A percentile compares a stretch with the other conserved stretches of the same genome.
These are phyloP conservation scores for Physcomitrellopsis africana DNA, from an alignment of 225 moss, liverwort and hornwort species.

Conservation along the genomic window DNA sequence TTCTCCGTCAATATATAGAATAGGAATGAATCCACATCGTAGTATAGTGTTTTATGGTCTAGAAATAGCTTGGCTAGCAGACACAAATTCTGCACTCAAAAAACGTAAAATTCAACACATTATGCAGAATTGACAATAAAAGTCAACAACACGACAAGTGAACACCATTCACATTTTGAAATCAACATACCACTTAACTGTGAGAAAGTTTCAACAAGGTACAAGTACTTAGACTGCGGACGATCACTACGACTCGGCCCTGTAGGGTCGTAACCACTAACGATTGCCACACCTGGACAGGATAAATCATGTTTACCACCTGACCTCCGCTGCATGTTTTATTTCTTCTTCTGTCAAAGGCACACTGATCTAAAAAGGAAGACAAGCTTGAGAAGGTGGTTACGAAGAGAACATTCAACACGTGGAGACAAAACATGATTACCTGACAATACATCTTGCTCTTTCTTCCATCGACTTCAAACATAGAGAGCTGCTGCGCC, in stretches of 20 bases:
- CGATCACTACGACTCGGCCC: too few relatives aligned
- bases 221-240: neutral
- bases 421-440: neutral
- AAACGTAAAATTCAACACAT: conserved; percentile 6
- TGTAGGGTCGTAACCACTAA: too few relatives aligned
- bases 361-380: conserved; percentile 14
- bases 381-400: conserved; percentile 14
- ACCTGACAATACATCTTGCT: conserved; percentile 98
- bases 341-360: conserved; percentile 1
- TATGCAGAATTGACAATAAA: neutral
- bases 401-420: conserved; percentile 14
- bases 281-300: neutral
- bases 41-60: conserved; percentile 98
- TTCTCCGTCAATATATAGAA: conserved; percentile 91
- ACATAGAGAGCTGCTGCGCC: conserved; percentile 83
- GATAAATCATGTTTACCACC: conserved; percentile 1
- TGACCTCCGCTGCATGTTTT: conserved; percentile 17
- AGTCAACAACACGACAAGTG: conserved; percentile 11
- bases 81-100: conserved; percentile 79
- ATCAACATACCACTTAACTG: neutral
- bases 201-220: neutral
- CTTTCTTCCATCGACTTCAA: conserved; percentile 91
- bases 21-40: conserved; percentile 93
- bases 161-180: neutral
- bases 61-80: conserved; percentile 90